phyloP scores from a whole-genome alignment of 805 yeast genomes.

The Candida nemodendra region DNA sequence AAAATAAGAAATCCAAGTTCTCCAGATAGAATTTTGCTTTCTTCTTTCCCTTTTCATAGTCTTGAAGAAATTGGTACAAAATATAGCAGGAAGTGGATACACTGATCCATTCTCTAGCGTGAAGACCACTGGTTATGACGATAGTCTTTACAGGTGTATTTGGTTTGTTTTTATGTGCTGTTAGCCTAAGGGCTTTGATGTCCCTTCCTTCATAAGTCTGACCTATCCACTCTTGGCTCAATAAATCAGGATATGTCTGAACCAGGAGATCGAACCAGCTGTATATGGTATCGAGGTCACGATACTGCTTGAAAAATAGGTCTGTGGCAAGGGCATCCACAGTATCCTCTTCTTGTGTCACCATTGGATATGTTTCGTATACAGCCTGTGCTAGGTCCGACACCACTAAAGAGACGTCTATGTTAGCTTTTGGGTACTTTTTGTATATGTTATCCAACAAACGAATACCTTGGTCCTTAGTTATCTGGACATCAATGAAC shows the following conservation, averaged over 20 bases:
- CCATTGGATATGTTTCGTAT: constrained; percentile 50
- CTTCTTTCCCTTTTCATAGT: constrained; percentile 40
- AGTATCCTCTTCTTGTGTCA: not conserved
- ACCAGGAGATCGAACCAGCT: constrained; percentile 66
- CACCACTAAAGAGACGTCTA: constrained; percentile 44
- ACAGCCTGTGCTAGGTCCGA: constrained; percentile 57
- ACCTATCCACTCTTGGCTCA: constrained; percentile 69
- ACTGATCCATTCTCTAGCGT: constrained; percentile 89
- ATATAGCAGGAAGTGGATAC: constrained; percentile 65
- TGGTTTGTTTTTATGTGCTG: constrained; percentile 41
- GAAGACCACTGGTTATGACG: constrained; percentile 79
- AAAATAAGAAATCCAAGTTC: constrained; percentile 65
- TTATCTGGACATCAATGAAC: constrained; percentile 47
- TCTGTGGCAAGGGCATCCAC: constrained; percentile 34
- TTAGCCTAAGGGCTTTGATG: constrained; percentile 63
- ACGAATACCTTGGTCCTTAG: constrained; percentile 20
- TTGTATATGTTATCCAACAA: constrained; percentile 17
- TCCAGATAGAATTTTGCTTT: constrained; percentile 49
- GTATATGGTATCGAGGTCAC: constrained; percentile 66
- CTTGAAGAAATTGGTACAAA: constrained; percentile 45
- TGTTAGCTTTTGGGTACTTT: constrained; percentile 10
- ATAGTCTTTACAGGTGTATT: constrained; percentile 51
- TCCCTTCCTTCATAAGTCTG: constrained; percentile 73
- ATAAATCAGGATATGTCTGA: constrained; percentile 60
- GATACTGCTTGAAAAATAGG: constrained; percentile 66